Evolutionary conservation across 2,329 filamentous ascomycete species (phyloP).

Genomic region (Aspergillus fischeri): DNA sequence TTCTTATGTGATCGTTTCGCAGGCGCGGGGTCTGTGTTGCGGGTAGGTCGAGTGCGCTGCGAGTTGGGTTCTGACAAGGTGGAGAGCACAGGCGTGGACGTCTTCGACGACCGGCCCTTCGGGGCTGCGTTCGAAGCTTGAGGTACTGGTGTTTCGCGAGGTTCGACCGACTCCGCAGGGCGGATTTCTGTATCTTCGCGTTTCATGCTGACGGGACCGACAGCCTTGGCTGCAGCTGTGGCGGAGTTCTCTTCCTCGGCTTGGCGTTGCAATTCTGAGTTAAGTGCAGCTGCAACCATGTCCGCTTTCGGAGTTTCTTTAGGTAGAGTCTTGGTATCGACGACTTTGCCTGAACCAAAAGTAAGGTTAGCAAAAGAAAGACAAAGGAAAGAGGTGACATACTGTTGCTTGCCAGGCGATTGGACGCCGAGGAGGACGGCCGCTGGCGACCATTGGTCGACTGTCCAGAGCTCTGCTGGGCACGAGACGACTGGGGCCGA

Average conservation of each 20-base stretch:
- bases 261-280: conserved; percentile 29
- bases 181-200: conserved; percentile 35
- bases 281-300: conserved; percentile 29
- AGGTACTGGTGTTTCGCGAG: conserved; percentile 29
- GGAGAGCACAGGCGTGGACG: conserved; percentile 36
- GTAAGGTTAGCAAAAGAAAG: conserved; percentile 21
- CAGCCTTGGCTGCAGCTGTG: conserved; percentile 11
- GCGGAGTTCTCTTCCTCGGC: conserved; percentile 22
- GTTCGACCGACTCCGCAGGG: conserved; percentile 27
- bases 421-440: conserved; percentile 58
- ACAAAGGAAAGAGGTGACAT: conserved; percentile 29
- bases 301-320: conserved; percentile 43
- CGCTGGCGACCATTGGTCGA: conserved; percentile 54
- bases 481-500: conserved; percentile 65
- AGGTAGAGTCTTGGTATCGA: conserved; percentile 52
- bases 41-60: conserved; percentile 32
- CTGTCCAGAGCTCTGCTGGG: conserved; percentile 69
- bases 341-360: conserved; percentile 27
- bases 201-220: conserved; percentile 23
- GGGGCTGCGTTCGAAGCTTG: conserved; percentile 10
- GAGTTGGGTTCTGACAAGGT: conserved; percentile 33
- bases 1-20: conserved; percentile 37
- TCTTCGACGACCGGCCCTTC: conserved; percentile 39
- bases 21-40: conserved; percentile 29
- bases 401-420: conserved; percentile 54